phyloP scores from a whole-genome alignment of 2,329 filamentous ascomycete genomes.

The Fusarium chaquense region DNA sequence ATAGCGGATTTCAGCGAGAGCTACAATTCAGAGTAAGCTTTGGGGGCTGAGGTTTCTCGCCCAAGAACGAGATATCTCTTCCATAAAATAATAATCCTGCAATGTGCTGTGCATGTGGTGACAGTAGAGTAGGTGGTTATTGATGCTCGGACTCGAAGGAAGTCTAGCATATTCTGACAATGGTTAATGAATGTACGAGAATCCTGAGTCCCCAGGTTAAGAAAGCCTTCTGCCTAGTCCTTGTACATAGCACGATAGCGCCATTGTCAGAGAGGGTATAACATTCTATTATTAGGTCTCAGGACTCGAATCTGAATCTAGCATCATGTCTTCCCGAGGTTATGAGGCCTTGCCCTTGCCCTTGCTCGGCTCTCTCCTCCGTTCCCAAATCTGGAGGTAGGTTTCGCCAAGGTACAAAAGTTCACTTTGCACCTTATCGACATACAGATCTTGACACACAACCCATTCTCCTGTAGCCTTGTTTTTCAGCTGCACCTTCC shows the following conservation, averaged over 20 bases:
- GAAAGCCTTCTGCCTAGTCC: not conserved
- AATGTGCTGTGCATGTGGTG: constrained; percentile 3
- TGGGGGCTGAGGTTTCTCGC: constrained; percentile 29
- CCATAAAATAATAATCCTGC: constrained; percentile 32
- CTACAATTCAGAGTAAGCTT: constrained; percentile 39
- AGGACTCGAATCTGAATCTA: not conserved
- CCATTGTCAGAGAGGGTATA: not conserved
- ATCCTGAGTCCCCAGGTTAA: not conserved
- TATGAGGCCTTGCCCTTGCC: constrained; percentile 52
- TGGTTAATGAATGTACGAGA: not conserved
- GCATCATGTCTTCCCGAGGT: constrained; percentile 17
- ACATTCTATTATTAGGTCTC: not conserved
- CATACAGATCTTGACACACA: constrained; percentile 92
- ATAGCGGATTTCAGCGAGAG: constrained; percentile 38
- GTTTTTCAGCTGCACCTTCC: constrained; percentile 91
- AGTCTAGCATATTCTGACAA: not conserved
- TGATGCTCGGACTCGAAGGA: not conserved
- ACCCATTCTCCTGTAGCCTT: constrained; percentile 89
- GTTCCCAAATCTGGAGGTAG: constrained; percentile 97
- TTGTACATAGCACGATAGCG: not conserved
- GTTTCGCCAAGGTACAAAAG: constrained; percentile 92
- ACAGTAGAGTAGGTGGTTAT: not conserved
- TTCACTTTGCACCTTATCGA: constrained; percentile 89
- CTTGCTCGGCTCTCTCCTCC: constrained; percentile 67
- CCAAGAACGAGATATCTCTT: constrained; percentile 2